phyloP scores from a whole-genome alignment of 2,329 filamentous ascomycete genomes.

The Diaporthe sp. region DNA sequence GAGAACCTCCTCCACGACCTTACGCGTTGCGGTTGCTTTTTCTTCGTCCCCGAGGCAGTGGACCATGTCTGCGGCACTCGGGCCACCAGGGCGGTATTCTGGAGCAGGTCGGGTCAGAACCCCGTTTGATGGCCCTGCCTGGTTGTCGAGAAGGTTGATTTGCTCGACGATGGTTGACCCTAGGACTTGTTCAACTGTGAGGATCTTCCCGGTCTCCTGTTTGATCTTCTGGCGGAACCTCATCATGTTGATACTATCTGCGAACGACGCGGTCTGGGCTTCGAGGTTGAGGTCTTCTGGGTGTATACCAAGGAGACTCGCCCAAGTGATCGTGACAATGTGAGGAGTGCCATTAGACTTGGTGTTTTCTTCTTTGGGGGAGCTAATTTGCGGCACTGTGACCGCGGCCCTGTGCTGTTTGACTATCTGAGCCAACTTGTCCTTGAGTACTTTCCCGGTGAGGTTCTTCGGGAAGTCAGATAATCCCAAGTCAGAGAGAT shows the following conservation, averaged over 20 bases:
- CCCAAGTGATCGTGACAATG: not conserved
- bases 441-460: constrained; percentile 1
- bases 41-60: constrained; percentile 14
- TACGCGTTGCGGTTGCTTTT: not conserved
- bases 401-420: not conserved
- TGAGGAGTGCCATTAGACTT: not conserved
- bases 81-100: not conserved
- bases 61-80: not conserved
- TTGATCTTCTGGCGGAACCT: constrained; percentile 17
- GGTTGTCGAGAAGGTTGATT: not conserved
- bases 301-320: not conserved
- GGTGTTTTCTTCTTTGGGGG: not conserved
- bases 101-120: not conserved
- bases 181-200: constrained; percentile 10
- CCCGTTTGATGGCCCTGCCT: not conserved
- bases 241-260: constrained; percentile 29
- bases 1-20: constrained; percentile 1
- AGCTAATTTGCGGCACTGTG: not conserved
- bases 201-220: not conserved
- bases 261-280: not conserved
- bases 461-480: constrained; percentile 20
- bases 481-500: constrained; percentile 1
- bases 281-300: not conserved
- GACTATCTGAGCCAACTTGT: not conserved
- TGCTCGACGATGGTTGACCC: not conserved